These are phyloP conservation scores for Neurospora sp. DNA, from an alignment of 495 filamentous ascomycete genomes.

Conservation along the genomic window DNA sequence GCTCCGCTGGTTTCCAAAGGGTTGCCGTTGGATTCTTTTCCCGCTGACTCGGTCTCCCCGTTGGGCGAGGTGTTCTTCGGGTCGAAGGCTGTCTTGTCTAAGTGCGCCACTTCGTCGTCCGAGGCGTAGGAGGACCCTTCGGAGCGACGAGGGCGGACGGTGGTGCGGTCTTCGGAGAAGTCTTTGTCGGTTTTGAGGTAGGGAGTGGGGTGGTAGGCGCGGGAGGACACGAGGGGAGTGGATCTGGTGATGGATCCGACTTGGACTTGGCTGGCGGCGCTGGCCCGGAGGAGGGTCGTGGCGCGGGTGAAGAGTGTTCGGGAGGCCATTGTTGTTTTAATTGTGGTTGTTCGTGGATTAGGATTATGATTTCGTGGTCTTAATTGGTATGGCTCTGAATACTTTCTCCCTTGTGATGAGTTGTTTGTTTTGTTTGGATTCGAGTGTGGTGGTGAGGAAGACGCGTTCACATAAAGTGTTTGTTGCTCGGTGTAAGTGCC, in stretches of 20 bases:
- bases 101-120: constrained; percentile 28
- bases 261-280: not conserved
- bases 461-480: not conserved
- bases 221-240: not conserved
- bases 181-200: constrained; percentile 23
- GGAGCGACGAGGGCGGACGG: constrained; percentile 27
- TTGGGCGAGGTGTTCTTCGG: constrained; percentile 30
- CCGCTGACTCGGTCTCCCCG: constrained; percentile 17
- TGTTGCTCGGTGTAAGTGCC: not conserved
- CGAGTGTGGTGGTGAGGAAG: not conserved
- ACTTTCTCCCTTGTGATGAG: too few species aligned
- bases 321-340: not conserved
- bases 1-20: too few species aligned
- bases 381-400: too few species aligned
- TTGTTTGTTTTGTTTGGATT: not conserved
- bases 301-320: not conserved
- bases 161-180: constrained; percentile 29
- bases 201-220: constrained; percentile 14
- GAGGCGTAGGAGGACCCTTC: constrained; percentile 29
- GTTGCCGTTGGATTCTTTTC: constrained; percentile 20
- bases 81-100: constrained; percentile 30
- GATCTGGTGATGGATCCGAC: not conserved
- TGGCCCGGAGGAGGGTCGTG: not conserved
- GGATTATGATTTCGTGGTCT: too few species aligned
- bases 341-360: not conserved